These are phyloP conservation scores for Naganishia randhawae DNA, from an alignment of 768 basidiomycete genomes.

Conservation along the genomic window DNA sequence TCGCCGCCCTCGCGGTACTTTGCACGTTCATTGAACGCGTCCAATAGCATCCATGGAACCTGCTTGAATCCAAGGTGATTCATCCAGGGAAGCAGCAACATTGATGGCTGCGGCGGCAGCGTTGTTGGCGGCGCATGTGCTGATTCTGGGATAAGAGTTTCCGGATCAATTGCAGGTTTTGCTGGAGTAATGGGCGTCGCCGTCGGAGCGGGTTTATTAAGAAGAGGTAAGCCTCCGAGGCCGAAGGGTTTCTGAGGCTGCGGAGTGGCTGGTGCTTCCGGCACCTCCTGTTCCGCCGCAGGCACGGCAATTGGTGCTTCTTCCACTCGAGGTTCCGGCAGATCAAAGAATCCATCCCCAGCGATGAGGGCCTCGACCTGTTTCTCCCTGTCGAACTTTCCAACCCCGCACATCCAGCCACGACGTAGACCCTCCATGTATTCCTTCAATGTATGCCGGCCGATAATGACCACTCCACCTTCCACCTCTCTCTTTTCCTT, in stretches of 20 bases:
- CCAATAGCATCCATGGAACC: constrained; percentile 81
- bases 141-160: constrained; percentile 39
- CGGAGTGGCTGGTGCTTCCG: background rate
- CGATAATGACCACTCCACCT: constrained; percentile 82
- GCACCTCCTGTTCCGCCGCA: constrained; percentile 34
- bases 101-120: constrained; percentile 71
- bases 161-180: constrained; percentile 33
- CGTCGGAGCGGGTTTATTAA: constrained; percentile 41
- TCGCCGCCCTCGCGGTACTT: constrained; percentile 77
- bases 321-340: constrained; percentile 56
- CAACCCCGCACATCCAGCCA: constrained; percentile 75
- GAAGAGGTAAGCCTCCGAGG: constrained; percentile 18
- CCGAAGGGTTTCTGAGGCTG: constrained; percentile 8
- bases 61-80: constrained; percentile 71
- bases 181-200: constrained; percentile 37
- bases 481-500: constrained; percentile 62
- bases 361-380: constrained; percentile 63
- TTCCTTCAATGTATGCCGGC: constrained; percentile 88
- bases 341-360: constrained; percentile 71
- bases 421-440: constrained; percentile 79
- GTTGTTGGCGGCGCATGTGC: constrained; percentile 57
- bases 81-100: constrained; percentile 54
- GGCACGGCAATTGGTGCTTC: constrained; percentile 37
- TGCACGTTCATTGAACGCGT: constrained; percentile 82
- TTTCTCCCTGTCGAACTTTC: constrained; percentile 55